Evolutionary conservation across 2,329 filamentous ascomycete species (phyloP).

Genomic region (Scleromitrula shiraiana): DNA sequence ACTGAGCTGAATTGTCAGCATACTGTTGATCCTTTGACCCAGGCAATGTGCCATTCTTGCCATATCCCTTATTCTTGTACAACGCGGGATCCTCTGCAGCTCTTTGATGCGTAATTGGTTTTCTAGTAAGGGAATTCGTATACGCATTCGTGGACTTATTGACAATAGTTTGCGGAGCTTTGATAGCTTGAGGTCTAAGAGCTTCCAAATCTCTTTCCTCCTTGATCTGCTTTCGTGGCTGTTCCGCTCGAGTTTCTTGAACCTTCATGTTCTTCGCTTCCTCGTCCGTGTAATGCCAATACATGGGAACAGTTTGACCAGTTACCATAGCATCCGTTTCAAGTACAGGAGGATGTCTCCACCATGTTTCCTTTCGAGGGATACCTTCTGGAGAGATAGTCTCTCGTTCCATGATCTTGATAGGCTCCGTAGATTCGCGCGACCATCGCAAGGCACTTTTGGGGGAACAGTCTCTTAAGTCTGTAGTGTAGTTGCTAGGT

Average conservation of each 20-base stretch:
- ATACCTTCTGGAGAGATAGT: constrained; percentile 19
- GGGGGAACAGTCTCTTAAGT: not conserved
- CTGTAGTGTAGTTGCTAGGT: not conserved
- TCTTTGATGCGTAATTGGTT: not conserved
- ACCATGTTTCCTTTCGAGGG: constrained; percentile 23
- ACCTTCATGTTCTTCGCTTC: too few relatives aligned
- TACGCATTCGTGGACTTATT: not conserved
- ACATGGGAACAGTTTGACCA: constrained; percentile 14
- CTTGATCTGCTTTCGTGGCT: not conserved
- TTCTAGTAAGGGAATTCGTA: not conserved
- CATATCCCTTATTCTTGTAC: too few relatives aligned
- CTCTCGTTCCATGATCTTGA: constrained; percentile 21
- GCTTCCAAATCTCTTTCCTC: not conserved
- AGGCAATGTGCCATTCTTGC: too few relatives aligned
- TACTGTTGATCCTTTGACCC: too few relatives aligned
- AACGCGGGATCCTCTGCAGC: not conserved
- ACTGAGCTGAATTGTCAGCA: too few relatives aligned
- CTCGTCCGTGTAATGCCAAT: constrained; percentile 2
- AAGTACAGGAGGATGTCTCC: constrained; percentile 24
- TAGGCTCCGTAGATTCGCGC: constrained; percentile 12
- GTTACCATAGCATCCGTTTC: constrained; percentile 13
- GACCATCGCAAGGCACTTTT: not conserved
- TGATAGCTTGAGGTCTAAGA: not conserved
- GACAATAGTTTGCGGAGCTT: constrained; percentile 1
- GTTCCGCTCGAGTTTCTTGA: not conserved